A percentile compares a stretch with the other conserved stretches of the same genome.
These are phyloP conservation scores for Talaromyces thailandensis DNA, from an alignment of 495 filamentous ascomycete species.

Conservation along the genomic window DNA sequence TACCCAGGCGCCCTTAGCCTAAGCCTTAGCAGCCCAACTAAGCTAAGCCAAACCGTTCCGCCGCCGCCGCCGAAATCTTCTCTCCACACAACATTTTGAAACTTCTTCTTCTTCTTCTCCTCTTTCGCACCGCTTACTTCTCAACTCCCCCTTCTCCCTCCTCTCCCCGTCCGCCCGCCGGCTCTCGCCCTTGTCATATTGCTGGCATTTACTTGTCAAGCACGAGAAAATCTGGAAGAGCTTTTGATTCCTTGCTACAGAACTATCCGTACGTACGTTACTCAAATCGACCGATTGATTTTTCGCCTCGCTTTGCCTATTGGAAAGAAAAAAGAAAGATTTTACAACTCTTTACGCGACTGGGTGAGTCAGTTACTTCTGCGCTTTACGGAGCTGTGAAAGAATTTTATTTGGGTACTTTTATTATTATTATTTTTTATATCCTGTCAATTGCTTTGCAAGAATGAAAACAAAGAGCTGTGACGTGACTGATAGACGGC, in stretches of 20 bases:
- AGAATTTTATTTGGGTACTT: not conserved
- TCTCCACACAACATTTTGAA: conserved; percentile 3
- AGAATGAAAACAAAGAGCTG: not conserved
- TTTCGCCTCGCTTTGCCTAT: not conserved
- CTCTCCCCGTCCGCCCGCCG: not conserved
- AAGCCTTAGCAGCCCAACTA: not conserved
- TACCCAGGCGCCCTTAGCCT: not conserved
- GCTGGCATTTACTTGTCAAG: conserved; percentile 51
- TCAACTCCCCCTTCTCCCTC: not conserved
- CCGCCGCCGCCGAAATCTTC: conserved; percentile 1
- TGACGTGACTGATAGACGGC: not conserved
- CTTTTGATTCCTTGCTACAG: not conserved
- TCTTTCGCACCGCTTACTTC: conserved; percentile 1
- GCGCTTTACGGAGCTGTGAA: not conserved
- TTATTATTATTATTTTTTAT: not conserved
- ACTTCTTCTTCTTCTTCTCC: not conserved
- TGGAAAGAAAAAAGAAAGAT: not conserved
- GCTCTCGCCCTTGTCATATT: conserved; percentile 10
- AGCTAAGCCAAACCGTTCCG: not conserved
- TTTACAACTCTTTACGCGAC: not conserved
- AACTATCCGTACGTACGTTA: not conserved
- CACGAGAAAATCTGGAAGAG: conserved; percentile 12
- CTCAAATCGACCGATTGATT: not conserved
- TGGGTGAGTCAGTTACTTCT: not conserved
- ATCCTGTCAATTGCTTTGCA: not conserved